Percentiles rank a stretch among this genome's conserved stretches.
These are phyloP conservation scores for Papiliotrema nemorosa DNA, from an alignment of 1,284 basidiomycete genomes.

Conservation along the genomic window DNA sequence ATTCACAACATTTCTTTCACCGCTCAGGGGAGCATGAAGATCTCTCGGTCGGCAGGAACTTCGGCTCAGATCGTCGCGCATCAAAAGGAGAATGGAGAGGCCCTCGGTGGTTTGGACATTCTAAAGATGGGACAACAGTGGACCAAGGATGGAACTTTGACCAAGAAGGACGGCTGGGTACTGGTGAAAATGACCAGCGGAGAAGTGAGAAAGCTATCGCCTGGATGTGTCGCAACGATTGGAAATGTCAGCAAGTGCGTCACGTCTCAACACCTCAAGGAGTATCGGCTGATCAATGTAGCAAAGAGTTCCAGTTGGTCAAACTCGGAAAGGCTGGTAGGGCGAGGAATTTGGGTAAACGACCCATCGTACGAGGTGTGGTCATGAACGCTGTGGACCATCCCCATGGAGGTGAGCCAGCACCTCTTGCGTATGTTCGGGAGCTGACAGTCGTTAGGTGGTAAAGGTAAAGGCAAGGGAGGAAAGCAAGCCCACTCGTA, in stretches of 20 bases:
- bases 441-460: conserved; percentile 40
- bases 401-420: conserved; percentile 73
- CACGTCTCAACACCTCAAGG: background rate
- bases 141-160: conserved; percentile 22
- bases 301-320: conserved; percentile 76
- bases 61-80: conserved; percentile 78
- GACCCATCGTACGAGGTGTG: conserved; percentile 89
- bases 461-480: conserved; percentile 93
- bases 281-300: conserved; percentile 10
- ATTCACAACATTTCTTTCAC: conserved; percentile 81
- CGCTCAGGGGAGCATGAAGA: conserved; percentile 71
- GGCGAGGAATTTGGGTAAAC: conserved; percentile 78
- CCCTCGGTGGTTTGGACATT: conserved; percentile 39
- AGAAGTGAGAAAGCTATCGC: conserved; percentile 81
- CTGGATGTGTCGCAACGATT: conserved; percentile 81
- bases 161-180: conserved; percentile 35
- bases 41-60: conserved; percentile 86
- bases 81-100: conserved; percentile 51
- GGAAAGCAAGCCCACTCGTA: conserved; percentile 87
- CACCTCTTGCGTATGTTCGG: background rate
- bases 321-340: conserved; percentile 90
- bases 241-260: conserved; percentile 82
- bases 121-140: conserved; percentile 35
- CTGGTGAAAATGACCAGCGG: conserved; percentile 88
- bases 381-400: conserved; percentile 99